phyloP scores from a whole-genome alignment of 2,329 filamentous ascomycete species.

The Huntiella savannae region DNA sequence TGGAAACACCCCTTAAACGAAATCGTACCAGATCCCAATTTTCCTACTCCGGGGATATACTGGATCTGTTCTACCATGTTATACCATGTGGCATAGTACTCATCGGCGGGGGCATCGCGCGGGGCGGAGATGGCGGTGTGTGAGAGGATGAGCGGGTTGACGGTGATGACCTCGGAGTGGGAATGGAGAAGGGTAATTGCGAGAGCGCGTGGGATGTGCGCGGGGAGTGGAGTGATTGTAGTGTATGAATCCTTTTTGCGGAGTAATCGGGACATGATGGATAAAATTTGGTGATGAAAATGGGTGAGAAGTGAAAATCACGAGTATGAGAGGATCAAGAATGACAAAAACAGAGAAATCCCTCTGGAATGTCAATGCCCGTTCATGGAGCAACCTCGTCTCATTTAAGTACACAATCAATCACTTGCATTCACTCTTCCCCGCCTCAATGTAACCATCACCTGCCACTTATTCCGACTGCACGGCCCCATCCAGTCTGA shows the following conservation, averaged over 20 bases:
- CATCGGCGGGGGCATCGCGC: slow-evolving; percentile 46
- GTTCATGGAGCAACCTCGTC: too few relatives aligned
- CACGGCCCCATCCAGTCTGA: too few relatives aligned
- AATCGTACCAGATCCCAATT: slow-evolving; percentile 44
- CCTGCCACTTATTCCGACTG: too few relatives aligned
- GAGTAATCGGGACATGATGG: slow-evolving; percentile 22
- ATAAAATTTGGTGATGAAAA: not conserved
- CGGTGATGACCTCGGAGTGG: slow-evolving; percentile 50
- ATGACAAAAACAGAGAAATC: not conserved
- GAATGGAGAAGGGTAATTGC: slow-evolving; percentile 55
- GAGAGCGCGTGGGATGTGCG: slow-evolving; percentile 50
- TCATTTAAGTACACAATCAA: too few relatives aligned
- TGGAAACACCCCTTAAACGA: slow-evolving; percentile 55
- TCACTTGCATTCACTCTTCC: too few relatives aligned
- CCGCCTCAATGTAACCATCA: too few relatives aligned
- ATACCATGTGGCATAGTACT: slow-evolving; percentile 58
- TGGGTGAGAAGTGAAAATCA: not conserved
- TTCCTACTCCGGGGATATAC: slow-evolving; percentile 46
- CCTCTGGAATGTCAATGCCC: too few relatives aligned
- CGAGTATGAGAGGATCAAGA: not conserved
- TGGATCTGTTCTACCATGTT: slow-evolving; percentile 53
- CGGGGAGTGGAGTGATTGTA: slow-evolving; percentile 49
- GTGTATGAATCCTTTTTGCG: slow-evolving; percentile 48
- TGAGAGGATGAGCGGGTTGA: slow-evolving; percentile 48
- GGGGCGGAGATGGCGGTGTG: slow-evolving; percentile 47